Conservation (phyloP, 2,329 filamentous ascomycete species). For the Fusarium drepaniforme region DNA sequence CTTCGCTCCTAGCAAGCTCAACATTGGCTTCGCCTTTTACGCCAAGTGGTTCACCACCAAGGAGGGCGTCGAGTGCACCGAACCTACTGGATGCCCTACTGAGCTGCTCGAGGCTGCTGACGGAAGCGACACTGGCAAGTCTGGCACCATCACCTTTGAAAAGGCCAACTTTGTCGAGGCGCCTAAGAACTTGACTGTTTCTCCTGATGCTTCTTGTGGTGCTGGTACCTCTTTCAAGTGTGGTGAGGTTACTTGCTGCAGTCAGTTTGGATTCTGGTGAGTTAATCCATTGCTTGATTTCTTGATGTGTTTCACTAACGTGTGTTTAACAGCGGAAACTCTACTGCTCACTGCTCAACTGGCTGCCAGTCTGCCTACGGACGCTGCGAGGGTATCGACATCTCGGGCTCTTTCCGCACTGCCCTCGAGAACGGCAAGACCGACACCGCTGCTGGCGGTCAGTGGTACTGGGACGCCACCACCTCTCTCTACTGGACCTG, state of each 20-base stretch:
- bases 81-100: conserved; percentile 70
- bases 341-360: conserved; percentile 34
- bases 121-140: conserved; percentile 68
- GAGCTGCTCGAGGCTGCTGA: conserved; percentile 69
- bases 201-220: conserved; percentile 37
- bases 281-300: background rate
- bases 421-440: conserved; percentile 56
- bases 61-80: conserved; percentile 57
- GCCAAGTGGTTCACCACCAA: conserved; percentile 74
- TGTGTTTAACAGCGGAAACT: conserved; percentile 15
- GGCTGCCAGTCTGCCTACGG: conserved; percentile 39
- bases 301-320: background rate
- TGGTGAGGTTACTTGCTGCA: conserved; percentile 30
- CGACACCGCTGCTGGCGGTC: conserved; percentile 62
- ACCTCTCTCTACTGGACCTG: conserved; percentile 66
- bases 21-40: conserved; percentile 77
- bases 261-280: conserved; percentile 38
- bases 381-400: conserved; percentile 32
- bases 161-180: conserved; percentile 41
- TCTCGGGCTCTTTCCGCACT: conserved; percentile 50
- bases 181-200: conserved; percentile 33
- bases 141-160: conserved; percentile 57
- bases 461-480: conserved; percentile 65
- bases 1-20: conserved; percentile 66
- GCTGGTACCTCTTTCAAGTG: conserved; percentile 32